Conservation (phyloP, 352 stramenopile genomes). For the Phytophthora parvispora region DNA sequence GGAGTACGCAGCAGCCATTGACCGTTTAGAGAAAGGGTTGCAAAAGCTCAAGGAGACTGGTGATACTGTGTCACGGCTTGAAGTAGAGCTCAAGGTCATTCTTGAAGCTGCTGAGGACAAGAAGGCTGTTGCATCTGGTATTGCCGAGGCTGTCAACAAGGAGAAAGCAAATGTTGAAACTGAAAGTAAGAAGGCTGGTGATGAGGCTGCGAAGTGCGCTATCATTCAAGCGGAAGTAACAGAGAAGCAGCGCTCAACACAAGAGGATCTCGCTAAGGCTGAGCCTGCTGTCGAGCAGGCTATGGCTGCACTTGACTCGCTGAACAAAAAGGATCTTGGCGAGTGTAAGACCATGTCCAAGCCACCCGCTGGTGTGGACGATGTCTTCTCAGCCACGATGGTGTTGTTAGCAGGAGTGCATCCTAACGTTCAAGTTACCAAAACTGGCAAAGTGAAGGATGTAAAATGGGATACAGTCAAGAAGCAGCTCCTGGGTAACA, state of each 20-base stretch:
- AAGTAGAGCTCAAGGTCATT: constrained; percentile 96
- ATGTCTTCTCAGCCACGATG: constrained; percentile 96
- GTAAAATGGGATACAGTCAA: constrained; percentile 96
- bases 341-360: constrained; percentile 98
- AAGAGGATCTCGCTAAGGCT: constrained; percentile 95
- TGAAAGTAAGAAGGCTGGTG: constrained; percentile 95
- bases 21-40: constrained; percentile 93
- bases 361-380: constrained; percentile 94
- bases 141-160: constrained; percentile 96
- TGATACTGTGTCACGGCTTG: constrained; percentile 93
- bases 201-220: constrained; percentile 94
- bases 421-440: constrained; percentile 94
- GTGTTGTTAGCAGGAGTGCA: constrained; percentile 96
- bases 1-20: constrained; percentile 91
- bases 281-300: constrained; percentile 95
- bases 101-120: constrained; percentile 97
- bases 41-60: constrained; percentile 95
- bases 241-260: constrained; percentile 92
- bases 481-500: constrained; percentile 96
- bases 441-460: constrained; percentile 97
- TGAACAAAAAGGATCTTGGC: constrained; percentile 98
- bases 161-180: constrained; percentile 97
- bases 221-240: constrained; percentile 96
- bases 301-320: constrained; percentile 97
- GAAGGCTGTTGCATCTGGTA: constrained; percentile 94